A percentile compares a stretch with the other conserved stretches of the same genome.
Evolutionary conservation across 2,329 filamentous ascomycete genomes (phyloP).

Genomic region (Ramularia endophylla): DNA sequence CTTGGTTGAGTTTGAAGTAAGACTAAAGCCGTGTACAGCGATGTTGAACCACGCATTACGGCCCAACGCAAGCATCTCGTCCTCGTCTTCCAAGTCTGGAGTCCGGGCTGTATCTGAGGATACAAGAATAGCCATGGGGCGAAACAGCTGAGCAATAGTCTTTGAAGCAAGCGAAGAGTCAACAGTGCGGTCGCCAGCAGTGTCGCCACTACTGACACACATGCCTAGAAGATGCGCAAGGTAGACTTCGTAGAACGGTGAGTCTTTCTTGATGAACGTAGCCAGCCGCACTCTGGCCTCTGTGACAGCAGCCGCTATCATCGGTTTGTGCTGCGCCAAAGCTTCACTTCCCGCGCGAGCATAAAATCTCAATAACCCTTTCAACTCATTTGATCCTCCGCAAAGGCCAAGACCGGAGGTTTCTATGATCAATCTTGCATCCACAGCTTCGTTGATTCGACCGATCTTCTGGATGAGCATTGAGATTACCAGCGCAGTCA

Average conservation of each 20-base stretch:
- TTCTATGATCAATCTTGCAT: slow-evolving; percentile 79
- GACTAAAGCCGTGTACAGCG: slow-evolving; percentile 82
- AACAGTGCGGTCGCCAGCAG: slow-evolving; percentile 46
- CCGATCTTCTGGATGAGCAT: slow-evolving; percentile 96
- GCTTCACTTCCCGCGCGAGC: slow-evolving; percentile 68
- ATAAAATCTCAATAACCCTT: slow-evolving; percentile 78
- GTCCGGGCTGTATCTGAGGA: slow-evolving; percentile 49
- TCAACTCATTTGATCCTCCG: slow-evolving; percentile 76
- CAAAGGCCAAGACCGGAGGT: slow-evolving; percentile 70
- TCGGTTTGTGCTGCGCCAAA: slow-evolving; percentile 60
- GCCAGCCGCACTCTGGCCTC: slow-evolving; percentile 77
- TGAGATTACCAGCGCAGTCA: slow-evolving; percentile 84
- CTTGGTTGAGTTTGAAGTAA: slow-evolving; percentile 66
- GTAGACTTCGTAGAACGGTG: slow-evolving; percentile 76
- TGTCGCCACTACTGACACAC: slow-evolving; percentile 85
- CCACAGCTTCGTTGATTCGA: slow-evolving; percentile 72
- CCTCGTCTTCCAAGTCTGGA: slow-evolving; percentile 44
- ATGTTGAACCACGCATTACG: slow-evolving; percentile 99
- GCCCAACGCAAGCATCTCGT: slow-evolving; percentile 50
- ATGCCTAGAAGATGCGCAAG: slow-evolving; percentile 76
- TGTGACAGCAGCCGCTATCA: slow-evolving; percentile 66
- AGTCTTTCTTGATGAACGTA: slow-evolving; percentile 58
- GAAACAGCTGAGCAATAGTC: slow-evolving; percentile 82
- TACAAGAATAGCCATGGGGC: slow-evolving; percentile 80
- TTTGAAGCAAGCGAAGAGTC: slow-evolving; percentile 69